These are phyloP conservation scores for Nannochloris sp. DNA, from an alignment of 139 green algal species.

Conservation along the genomic window DNA sequence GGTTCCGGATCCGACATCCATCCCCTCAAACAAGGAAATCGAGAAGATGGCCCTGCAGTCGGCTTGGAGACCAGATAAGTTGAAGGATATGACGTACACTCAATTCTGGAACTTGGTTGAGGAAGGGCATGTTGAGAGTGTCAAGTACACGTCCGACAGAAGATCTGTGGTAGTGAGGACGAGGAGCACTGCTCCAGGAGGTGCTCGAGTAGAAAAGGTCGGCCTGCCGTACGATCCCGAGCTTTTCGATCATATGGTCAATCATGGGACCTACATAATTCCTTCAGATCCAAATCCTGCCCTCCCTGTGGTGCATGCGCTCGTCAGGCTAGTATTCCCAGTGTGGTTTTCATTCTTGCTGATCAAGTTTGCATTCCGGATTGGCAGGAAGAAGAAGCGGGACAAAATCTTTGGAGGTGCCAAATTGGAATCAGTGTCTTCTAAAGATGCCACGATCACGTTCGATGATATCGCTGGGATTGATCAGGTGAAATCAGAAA, in stretches of 20 bases:
- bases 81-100: slow-evolving; percentile 67
- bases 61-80: slow-evolving; percentile 32
- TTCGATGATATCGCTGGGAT: slow-evolving; percentile 69
- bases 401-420: slow-evolving; percentile 56
- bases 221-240: slow-evolving; percentile 69
- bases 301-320: slow-evolving; percentile 16
- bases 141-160: slow-evolving; percentile 36
- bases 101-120: slow-evolving; percentile 69
- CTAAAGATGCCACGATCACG: slow-evolving; percentile 28
- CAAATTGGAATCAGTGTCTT: slow-evolving; percentile 42
- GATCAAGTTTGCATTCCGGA: slow-evolving; percentile 40
- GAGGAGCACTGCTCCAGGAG: slow-evolving; percentile 54
- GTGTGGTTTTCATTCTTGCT: slow-evolving; percentile 37
- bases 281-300: slow-evolving; percentile 8
- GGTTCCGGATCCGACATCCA: slow-evolving; percentile 7
- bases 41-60: slow-evolving; percentile 20
- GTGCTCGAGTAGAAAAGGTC: slow-evolving; percentile 56
- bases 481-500: slow-evolving; percentile 62
- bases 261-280: slow-evolving; percentile 49
- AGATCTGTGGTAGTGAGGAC: slow-evolving; percentile 46
- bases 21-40: slow-evolving; percentile 20
- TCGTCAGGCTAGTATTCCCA: slow-evolving; percentile 33
- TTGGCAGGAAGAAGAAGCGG: slow-evolving; percentile 29
- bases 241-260: slow-evolving; percentile 66
- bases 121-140: slow-evolving; percentile 57